Percentiles rank a stretch among this genome's conserved stretches.
These are phyloP conservation scores for Ilyonectria destructans DNA, from an alignment of 2,329 filamentous ascomycete genomes.

Conservation along the genomic window DNA sequence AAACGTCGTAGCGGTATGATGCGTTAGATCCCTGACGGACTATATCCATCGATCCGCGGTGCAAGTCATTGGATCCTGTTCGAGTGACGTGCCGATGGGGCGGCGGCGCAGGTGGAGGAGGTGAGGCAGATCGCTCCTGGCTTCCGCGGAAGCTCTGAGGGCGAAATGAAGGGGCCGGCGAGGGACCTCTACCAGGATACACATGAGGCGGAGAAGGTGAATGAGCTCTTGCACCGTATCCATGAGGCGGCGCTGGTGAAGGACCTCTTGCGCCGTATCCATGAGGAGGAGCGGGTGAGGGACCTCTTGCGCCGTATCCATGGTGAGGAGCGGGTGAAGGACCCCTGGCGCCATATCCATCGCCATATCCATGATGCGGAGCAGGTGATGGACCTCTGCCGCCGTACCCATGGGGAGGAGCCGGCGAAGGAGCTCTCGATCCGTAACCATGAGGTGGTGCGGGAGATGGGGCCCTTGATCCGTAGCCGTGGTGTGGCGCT, in stretches of 20 bases:
- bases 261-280: constrained; percentile 40
- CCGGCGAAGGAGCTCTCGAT: constrained; percentile 45
- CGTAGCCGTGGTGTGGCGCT: constrained; percentile 49
- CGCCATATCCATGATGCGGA: constrained; percentile 46
- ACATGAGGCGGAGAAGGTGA: constrained; percentile 53
- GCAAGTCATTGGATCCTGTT: constrained; percentile 56
- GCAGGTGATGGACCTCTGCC: constrained; percentile 53
- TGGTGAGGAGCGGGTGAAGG: constrained; percentile 50
- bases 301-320: constrained; percentile 52
- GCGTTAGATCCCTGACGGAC: constrained; percentile 56
- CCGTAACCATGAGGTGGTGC: constrained; percentile 53
- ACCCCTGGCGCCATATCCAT: constrained; percentile 51
- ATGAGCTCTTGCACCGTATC: constrained; percentile 53
- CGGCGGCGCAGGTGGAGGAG: constrained; percentile 86
- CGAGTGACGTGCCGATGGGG: constrained; percentile 80
- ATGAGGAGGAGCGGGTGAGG: constrained; percentile 54
- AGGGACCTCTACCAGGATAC: constrained; percentile 50
- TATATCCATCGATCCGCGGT: constrained; percentile 46
- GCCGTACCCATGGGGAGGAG: constrained; percentile 48
- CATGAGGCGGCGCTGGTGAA: constrained; percentile 45
- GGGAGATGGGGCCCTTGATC: constrained; percentile 58
- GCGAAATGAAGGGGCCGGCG: constrained; percentile 55
- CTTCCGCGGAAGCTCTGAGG: constrained; percentile 46
- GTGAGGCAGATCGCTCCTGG: constrained; percentile 67
- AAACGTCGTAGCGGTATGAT: constrained; percentile 52